Base-by-base conservation (phyloP, 805 yeast species). In the Hanseniaspora mollemarum region DNA sequence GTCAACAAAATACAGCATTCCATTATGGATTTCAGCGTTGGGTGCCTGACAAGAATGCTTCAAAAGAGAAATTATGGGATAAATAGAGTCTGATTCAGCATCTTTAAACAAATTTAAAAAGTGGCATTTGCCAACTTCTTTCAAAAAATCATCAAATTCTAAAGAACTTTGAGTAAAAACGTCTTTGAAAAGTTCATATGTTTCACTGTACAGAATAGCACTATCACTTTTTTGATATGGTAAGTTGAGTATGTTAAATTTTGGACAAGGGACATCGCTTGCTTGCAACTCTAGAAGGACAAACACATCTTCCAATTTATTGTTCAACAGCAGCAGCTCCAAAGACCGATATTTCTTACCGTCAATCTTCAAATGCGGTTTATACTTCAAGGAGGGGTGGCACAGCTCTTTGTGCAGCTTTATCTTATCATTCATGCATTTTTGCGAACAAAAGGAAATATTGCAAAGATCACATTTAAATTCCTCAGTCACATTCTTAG, bases 41-140 rank as follows among this genome's bases (percentile, higher is more conserved):
- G 92, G 88, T 37, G 73, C 12, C 5, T 37, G 77, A 67, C 95
- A 86, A 58, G 71, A 72, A 61, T 86, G 95, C 59, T 85, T 85
- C 58, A 85, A 66, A 59, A 83, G 83, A 0, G 92, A 77, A 54
- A 81, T 83, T 8, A 72, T 60, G 54, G 77, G 69, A 61, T 71
- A 85, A 16, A 83, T 59, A 44, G 78, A 75, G 2, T 82, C 78
- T 49, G 79, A 7, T 37, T 37, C 41, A 21, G 28, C 3, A 13
- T 21, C 28, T 22, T 22, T 37, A 16, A 37, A 37, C n/a, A 37
- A 13, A 22, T 37, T 37, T 12, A 37, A 22, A 22, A 22, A 37
- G 19, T 83, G 82, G 60, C 78, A 82, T 53, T 80, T 75, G 1
- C 94, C 94, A 57, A 85, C 64, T 64, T 77, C 76, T 52, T 63